Evolutionary conservation across 1,139 yeast genomes (phyloP), one percentile per base, ranked within the genome.

Genomic region (Yamadazyma spencermartinsiae): DNA sequence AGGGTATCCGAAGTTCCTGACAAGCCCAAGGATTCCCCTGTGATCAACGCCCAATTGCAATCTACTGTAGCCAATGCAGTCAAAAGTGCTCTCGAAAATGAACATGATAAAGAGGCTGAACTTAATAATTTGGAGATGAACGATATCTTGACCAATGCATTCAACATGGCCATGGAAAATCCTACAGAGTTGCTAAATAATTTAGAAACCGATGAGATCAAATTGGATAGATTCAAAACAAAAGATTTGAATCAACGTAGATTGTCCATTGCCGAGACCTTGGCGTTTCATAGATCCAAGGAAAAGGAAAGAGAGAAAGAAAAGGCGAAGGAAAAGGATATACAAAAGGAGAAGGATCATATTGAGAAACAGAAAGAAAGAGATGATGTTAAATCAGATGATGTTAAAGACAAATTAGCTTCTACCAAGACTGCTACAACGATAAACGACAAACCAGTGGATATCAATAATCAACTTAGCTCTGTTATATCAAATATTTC

Each of bases 111-210:
- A 24, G 68, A 67, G 4, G 65, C 67, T 38, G 83, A 78, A 45
- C 61, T 80, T 34, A 77, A 73, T 38, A 73, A 67, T 42, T 56
- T 70, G 34, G 77, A 74, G 45, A 74, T 77, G 80, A 80, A 79
- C 51, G 85, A 79, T 48, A 83, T 84, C 47, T 73, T 83, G 68
- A 85, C 80, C 48, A 82, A 81, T 60, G 90, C 89, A 0, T 72
- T 82, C 61, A 75, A 76, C 35, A 73, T 82, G 83, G 90, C 90
- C 1, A 71, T 79, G 73, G 82, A 79, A 46, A 76, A 79, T 45
- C 85, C 86, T 4, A 76, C 72, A 24, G 78, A 76, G 31, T 66
- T 80, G 29, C 58, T 80, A 32, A 71, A 76, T 21, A 75, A 72
- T 41, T 57, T 79, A 48, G 78, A 74, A 38, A 58, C 71, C 34